phyloP scores from a whole-genome alignment of 495 filamentous ascomycete species.

The Aspergillus sclerotiicarbonarius region DNA sequence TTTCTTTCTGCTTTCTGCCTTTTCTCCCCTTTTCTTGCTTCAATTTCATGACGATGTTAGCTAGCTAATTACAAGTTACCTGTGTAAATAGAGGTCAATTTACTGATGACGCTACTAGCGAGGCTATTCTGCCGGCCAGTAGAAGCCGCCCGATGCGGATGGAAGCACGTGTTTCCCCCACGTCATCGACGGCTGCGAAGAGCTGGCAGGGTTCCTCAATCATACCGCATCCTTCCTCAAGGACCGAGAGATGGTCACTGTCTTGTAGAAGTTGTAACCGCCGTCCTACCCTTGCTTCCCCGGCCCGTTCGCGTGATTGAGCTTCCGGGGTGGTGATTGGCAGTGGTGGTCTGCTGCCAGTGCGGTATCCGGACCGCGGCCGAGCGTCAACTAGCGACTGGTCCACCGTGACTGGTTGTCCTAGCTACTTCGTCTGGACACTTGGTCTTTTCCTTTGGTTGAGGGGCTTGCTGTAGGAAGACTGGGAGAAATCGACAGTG shows the following conservation, averaged over 20 bases:
- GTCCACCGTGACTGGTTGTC: background rate
- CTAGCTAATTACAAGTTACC: background rate
- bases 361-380: background rate
- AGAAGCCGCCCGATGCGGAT: constrained; percentile 15
- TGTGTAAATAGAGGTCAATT: constrained; percentile 17
- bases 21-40: constrained; percentile 4
- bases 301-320: background rate
- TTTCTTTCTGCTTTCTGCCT: background rate
- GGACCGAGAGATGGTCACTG: background rate
- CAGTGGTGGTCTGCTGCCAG: background rate
- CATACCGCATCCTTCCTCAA: no score
- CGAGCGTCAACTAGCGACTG: background rate
- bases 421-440: no score
- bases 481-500: no score
- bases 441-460: no score
- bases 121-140: background rate
- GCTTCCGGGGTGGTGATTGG: background rate
- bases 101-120: background rate
- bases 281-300: background rate
- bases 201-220: background rate
- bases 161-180: constrained; percentile 29
- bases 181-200: constrained; percentile 22
- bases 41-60: background rate
- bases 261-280: background rate
- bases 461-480: no score